Conservation (phyloP, 371 early-diverging fungal genomes). For the Zopfochytrium polystomum region DNA sequence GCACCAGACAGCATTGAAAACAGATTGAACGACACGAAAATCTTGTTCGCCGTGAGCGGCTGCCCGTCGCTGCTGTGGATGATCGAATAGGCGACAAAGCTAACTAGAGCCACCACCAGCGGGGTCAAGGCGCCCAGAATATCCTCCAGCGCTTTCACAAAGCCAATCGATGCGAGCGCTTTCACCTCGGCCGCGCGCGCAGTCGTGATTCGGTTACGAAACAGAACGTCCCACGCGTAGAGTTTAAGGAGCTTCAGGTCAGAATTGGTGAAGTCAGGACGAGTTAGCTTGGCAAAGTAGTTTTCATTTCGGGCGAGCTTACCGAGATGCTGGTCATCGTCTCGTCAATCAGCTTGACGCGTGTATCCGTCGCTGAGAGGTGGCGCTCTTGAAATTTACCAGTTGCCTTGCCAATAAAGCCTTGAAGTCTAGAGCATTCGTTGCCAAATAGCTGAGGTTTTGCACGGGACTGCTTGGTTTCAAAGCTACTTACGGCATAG, state of each 20-base stretch:
- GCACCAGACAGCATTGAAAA: no score
- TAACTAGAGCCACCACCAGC: conserved; percentile 72
- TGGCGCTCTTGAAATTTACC: conserved; percentile 61
- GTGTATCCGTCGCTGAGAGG: conserved; percentile 75
- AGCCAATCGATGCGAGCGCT: conserved; percentile 14
- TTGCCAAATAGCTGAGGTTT: no score
- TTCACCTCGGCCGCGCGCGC: conserved; percentile 59
- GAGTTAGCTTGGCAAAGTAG: no score
- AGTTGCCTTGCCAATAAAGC: conserved; percentile 47
- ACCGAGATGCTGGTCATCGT: conserved; percentile 76
- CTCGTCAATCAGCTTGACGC: conserved; percentile 72
- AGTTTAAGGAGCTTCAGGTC: conserved; percentile 85
- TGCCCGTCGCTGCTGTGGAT: conserved; percentile 48
- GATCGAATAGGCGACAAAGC: conserved; percentile 64
- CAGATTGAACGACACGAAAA: conserved; percentile 63
- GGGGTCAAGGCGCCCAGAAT: conserved; percentile 60
- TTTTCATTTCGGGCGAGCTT: no score
- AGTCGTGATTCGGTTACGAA: conserved; percentile 55
- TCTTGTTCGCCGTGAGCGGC: conserved; percentile 64
- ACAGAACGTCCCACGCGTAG: conserved; percentile 74
- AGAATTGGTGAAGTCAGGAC: no score
- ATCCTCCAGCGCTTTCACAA: conserved; percentile 5
- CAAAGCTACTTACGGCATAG: no score
- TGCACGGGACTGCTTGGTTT: no score
- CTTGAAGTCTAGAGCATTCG: no score